These are phyloP conservation scores for Mycena venus DNA, from an alignment of 768 basidiomycete genomes.

Conservation along the genomic window DNA sequence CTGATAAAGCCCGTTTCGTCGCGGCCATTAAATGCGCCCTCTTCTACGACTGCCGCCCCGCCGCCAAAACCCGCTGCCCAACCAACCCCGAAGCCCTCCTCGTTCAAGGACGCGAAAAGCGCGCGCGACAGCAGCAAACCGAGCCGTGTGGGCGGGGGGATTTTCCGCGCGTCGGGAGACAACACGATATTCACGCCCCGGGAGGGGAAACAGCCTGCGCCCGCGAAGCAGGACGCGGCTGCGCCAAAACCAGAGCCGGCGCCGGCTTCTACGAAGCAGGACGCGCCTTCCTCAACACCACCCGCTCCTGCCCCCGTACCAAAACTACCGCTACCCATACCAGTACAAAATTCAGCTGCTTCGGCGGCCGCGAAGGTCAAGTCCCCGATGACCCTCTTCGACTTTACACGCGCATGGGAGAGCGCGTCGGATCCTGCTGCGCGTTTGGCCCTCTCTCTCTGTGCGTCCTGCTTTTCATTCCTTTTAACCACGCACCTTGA, in stretches of 20 bases:
- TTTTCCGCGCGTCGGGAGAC: slow-evolving; percentile 76
- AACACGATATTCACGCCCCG: slow-evolving; percentile 66
- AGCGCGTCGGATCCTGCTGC: slow-evolving; percentile 52
- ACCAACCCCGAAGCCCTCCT: slow-evolving; percentile 39
- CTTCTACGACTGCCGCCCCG: slow-evolving; percentile 13
- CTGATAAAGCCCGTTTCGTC: slow-evolving; percentile 57
- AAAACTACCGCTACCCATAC: not conserved
- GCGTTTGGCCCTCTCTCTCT: slow-evolving; percentile 70
- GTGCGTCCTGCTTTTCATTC: slow-evolving; percentile 52
- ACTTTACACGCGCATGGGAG: slow-evolving; percentile 75
- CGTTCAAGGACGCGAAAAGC: slow-evolving; percentile 73
- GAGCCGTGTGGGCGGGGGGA: slow-evolving; percentile 67
- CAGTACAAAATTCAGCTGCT: not conserved
- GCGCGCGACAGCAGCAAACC: slow-evolving; percentile 61
- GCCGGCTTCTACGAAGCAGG: not conserved
- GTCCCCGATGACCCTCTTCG: slow-evolving; percentile 64
- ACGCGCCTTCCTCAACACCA: not conserved
- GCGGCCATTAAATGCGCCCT: slow-evolving; percentile 41
- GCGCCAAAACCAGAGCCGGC: not conserved
- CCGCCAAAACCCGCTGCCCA: not conserved
- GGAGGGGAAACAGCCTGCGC: slow-evolving; percentile 18
- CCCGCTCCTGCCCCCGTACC: not conserved
- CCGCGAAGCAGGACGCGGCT: not conserved
- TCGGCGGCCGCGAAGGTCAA: slow-evolving; percentile 32
- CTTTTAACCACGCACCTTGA: not conserved